Percentiles rank a stretch among this genome's conserved stretches.
Conservation (phyloP, 1,284 basidiomycete species). For the Ceratobasidium theobromae region DNA sequence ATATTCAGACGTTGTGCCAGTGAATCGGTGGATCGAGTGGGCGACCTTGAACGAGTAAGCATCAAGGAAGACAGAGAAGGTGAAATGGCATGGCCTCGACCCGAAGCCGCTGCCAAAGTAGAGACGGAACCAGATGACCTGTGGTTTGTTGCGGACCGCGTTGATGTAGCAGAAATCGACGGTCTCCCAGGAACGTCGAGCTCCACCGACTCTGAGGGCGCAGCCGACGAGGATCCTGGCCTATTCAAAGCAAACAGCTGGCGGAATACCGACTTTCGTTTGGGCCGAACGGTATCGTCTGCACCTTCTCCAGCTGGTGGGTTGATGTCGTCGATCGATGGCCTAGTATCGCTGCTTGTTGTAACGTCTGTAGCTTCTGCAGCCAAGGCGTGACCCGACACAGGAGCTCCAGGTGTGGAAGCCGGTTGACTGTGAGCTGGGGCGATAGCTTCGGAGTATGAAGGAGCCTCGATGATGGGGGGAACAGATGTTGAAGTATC, state of each 20-base stretch:
- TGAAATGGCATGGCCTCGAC: conserved; percentile 17
- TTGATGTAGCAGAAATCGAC: conserved; percentile 17
- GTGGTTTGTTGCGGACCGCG: neutral
- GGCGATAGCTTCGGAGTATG: conserved; percentile 61
- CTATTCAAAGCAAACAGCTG: conserved; percentile 19
- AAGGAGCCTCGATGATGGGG: conserved; percentile 58
- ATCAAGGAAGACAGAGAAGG: conserved; percentile 12
- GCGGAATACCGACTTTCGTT: conserved; percentile 31
- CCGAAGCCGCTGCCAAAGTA: conserved; percentile 5
- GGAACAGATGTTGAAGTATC: neutral
- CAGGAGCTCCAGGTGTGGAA: neutral
- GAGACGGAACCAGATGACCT: conserved; percentile 22
- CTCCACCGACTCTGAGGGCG: conserved; percentile 10
- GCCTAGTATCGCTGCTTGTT: neutral
- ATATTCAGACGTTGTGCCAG: conserved; percentile 41
- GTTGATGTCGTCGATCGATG: neutral
- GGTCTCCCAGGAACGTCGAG: neutral
- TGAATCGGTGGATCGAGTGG: conserved; percentile 18
- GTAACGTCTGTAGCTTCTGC: neutral
- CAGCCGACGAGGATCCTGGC: conserved; percentile 1
- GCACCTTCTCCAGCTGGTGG: neutral
- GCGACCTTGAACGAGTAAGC: conserved; percentile 4
- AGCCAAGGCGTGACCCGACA: too few relatives aligned
- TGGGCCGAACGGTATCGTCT: neutral
- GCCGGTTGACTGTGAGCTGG: conserved; percentile 14